These are phyloP conservation scores for Ajuga chamaepitys DNA, from an alignment of 257 asterid species.

Conservation along the genomic window DNA sequence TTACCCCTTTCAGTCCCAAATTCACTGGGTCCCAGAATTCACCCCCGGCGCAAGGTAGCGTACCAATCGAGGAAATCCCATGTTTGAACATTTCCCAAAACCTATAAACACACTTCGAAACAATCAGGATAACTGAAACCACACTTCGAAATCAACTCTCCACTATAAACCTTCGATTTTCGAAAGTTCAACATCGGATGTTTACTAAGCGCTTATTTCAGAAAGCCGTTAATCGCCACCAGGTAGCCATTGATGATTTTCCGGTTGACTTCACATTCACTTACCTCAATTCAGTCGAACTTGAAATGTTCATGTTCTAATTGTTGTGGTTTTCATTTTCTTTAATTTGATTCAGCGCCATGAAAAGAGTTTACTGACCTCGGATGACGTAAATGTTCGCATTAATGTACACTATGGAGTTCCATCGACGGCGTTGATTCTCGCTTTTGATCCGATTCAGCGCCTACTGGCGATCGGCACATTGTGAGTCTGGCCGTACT, in stretches of 20 bases:
- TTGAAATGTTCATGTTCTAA: neutral
- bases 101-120: slow-evolving; percentile 13
- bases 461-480: slow-evolving; percentile 79
- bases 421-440: slow-evolving; percentile 76
- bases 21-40: slow-evolving; percentile 8
- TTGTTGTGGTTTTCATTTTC: neutral
- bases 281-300: slow-evolving; percentile 6
- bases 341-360: slow-evolving; percentile 34
- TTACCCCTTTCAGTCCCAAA: neutral
- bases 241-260: slow-evolving; percentile 19
- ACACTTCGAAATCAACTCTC: slow-evolving; percentile 16
- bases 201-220: slow-evolving; percentile 68
- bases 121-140: slow-evolving; percentile 15
- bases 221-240: slow-evolving; percentile 54
- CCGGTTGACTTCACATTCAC: slow-evolving; percentile 1
- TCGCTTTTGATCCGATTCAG: slow-evolving; percentile 84
- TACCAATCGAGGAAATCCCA: slow-evolving; percentile 20
- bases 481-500: slow-evolving; percentile 36
- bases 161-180: slow-evolving; percentile 13
- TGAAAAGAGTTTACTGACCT: slow-evolving; percentile 30
- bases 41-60: slow-evolving; percentile 16
- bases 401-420: slow-evolving; percentile 72
- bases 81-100: slow-evolving; percentile 2
- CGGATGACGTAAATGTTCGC: slow-evolving; percentile 59
- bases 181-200: slow-evolving; percentile 28